Evolutionary conservation across 352 stramenopile species (phyloP).

Genomic region (Globisporangium okanoganense): DNA sequence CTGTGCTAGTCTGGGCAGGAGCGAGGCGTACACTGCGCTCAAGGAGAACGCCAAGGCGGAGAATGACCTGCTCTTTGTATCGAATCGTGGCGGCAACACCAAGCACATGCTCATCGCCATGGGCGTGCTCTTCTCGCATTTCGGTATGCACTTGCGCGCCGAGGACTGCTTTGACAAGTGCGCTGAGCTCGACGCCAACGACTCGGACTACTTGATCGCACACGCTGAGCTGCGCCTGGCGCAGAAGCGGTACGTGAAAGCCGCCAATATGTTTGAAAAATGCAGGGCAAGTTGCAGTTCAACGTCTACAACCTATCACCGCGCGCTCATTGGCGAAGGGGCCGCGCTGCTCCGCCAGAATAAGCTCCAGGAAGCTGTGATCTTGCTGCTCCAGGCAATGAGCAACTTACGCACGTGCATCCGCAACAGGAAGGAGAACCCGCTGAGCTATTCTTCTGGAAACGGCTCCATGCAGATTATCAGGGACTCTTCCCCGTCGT

Average conservation of each 20-base stretch:
- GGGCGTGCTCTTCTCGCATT: constrained; percentile 46
- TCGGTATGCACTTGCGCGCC: constrained; percentile 49
- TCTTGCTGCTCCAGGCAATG: constrained; percentile 37
- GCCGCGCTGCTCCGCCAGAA: constrained; percentile 32
- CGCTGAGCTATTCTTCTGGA: not conserved
- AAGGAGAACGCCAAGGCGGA: constrained; percentile 28
- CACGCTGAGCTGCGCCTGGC: constrained; percentile 43
- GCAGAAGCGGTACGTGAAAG: constrained; percentile 33
- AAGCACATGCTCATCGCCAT: constrained; percentile 30
- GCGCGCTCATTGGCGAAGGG: constrained; percentile 44
- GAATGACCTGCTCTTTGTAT: constrained; percentile 28
- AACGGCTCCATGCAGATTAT: not conserved
- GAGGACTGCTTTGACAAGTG: constrained; percentile 42
- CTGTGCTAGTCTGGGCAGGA: constrained; percentile 34
- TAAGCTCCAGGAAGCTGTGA: constrained; percentile 36
- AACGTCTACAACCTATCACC: constrained; percentile 28
- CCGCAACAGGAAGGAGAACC: not conserved
- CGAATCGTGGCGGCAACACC: constrained; percentile 35
- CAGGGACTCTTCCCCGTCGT: not conserved
- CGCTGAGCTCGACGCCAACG: constrained; percentile 21
- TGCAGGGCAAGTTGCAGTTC: constrained; percentile 24
- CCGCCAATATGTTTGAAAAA: constrained; percentile 36
- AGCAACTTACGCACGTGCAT: constrained; percentile 30
- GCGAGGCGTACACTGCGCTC: constrained; percentile 29
- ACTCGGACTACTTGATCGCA: constrained; percentile 45